Base-by-base conservation (phyloP, 2,329 filamentous ascomycete species). In the Corinectria fuckeliana region DNA sequence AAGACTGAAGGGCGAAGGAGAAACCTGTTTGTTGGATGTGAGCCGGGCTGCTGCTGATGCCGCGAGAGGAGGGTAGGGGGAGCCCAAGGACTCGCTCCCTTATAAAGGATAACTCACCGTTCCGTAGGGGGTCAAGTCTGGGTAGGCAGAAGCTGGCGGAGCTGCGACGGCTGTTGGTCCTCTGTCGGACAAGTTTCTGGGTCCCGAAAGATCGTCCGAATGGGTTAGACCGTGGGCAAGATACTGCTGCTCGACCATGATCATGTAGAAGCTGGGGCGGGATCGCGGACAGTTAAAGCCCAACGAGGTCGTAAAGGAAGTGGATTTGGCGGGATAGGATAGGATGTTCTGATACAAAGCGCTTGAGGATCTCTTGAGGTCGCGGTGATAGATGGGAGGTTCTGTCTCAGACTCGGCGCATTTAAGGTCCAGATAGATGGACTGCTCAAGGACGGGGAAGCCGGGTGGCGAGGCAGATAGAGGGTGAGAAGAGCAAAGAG, bases 181-280 rank as follows among this genome's bases (percentile, higher is more conserved):
- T 58, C 61, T 55, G 50, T 72, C 66, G 42, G 71, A 61, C 61
- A 74, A 62, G 58, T 58, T 68, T 61, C 67, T 42, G 52, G 65
- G 62, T 65, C 67, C 70, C 61, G 71, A 70, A 50, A 74, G 65
- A 66, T 66, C 63, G 61, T 71, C 72, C 57, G 68, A 57, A 52
- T 74, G 72, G 65, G 72, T 66, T 58, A 75, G 71, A 66, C 70
- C 70, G 67, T 70, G 66, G 63, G 68, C 58, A 65, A 74, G 69
- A 67, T 74, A 75, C 50, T 71, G 71, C 67, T 74, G 67, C 71
- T 75, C 72, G 60, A 72, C 71, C 73, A 75, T 75, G 71, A 65
- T 74, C 72, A 73, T 69, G 68, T 67, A 65, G 58, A 45, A 58
- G 56, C 52, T 49, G 54, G 44, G 36, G 50, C 61, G 52, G 63